These are phyloP conservation scores for Diaporthe sp. DNA, from an alignment of 2,329 filamentous ascomycete genomes.

Conservation along the genomic window DNA sequence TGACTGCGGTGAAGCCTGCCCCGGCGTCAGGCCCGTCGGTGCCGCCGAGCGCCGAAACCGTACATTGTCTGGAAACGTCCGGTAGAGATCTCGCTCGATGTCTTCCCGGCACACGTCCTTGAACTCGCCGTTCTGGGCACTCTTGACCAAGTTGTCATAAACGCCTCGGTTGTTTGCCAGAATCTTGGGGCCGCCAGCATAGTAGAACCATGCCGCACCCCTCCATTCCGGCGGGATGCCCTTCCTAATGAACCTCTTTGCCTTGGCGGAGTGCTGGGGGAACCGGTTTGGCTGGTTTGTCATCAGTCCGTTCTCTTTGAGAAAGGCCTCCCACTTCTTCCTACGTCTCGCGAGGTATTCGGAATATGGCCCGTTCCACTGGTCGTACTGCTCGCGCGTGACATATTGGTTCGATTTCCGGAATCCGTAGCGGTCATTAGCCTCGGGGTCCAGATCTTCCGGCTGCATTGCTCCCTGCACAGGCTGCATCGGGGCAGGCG, in stretches of 20 bases:
- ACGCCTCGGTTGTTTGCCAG: conserved; percentile 80
- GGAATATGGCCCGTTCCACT: conserved; percentile 81
- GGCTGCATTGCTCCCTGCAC: conserved; percentile 48
- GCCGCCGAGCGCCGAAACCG: conserved; percentile 77
- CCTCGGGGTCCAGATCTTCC: conserved; percentile 55
- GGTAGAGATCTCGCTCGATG: conserved; percentile 92
- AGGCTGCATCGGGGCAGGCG: conserved; percentile 35
- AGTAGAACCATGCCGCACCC: conserved; percentile 97
- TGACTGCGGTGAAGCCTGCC: conserved; percentile 45
- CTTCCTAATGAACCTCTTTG: conserved; percentile 91
- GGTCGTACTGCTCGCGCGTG: conserved; percentile 80
- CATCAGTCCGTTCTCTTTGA: conserved; percentile 80
- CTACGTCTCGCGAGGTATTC: conserved; percentile 79
- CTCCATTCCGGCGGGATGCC: conserved; percentile 94
- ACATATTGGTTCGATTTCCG: conserved; percentile 87
- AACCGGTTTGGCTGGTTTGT: conserved; percentile 80
- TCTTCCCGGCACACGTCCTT: conserved; percentile 84
- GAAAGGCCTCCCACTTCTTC: conserved; percentile 83
- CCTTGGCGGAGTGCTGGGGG: conserved; percentile 81
- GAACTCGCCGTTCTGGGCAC: conserved; percentile 56
- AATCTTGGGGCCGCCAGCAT: conserved; percentile 86
- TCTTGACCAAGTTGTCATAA: conserved; percentile 77
- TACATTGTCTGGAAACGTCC: conserved; percentile 94
- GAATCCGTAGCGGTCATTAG: conserved; percentile 89
- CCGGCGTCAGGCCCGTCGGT: neutral